A percentile compares a stretch with the other conserved stretches of the same genome.
These are phyloP conservation scores for Westerdykella aurantiaca DNA, from an alignment of 2,329 filamentous ascomycete species.

Conservation along the genomic window DNA sequence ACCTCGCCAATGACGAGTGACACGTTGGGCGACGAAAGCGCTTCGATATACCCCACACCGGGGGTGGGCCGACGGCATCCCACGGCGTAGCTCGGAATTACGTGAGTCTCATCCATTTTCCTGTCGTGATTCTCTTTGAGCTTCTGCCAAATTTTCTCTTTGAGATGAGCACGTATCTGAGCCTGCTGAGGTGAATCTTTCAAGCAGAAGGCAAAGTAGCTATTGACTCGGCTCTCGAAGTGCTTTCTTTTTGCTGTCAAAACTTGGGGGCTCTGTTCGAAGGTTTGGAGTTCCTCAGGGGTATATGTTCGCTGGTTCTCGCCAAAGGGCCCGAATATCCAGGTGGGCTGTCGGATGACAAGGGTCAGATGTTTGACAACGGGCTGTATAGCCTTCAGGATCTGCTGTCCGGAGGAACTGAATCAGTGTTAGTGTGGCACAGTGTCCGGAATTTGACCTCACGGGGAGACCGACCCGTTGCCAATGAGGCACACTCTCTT, in stretches of 20 bases:
- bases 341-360: neutral
- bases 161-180: too few species aligned
- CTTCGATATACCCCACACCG: neutral
- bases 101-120: too few species aligned
- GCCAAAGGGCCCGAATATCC: neutral
- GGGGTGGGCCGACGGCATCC: neutral
- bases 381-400: neutral
- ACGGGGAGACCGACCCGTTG: too few species aligned
- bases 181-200: too few species aligned
- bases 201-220: neutral
- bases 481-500: conserved; percentile 7
- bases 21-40: neutral
- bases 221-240: neutral
- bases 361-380: neutral
- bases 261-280: neutral
- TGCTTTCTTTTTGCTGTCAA: neutral
- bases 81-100: too few species aligned
- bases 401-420: too few species aligned
- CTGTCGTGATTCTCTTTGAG: neutral
- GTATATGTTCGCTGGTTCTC: neutral
- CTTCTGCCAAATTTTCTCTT: neutral
- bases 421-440: too few species aligned
- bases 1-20: neutral
- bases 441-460: neutral
- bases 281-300: neutral